Evolutionary conservation across 805 yeast genomes (phyloP).

Genomic region (Suhomyces tanzawaensis): DNA sequence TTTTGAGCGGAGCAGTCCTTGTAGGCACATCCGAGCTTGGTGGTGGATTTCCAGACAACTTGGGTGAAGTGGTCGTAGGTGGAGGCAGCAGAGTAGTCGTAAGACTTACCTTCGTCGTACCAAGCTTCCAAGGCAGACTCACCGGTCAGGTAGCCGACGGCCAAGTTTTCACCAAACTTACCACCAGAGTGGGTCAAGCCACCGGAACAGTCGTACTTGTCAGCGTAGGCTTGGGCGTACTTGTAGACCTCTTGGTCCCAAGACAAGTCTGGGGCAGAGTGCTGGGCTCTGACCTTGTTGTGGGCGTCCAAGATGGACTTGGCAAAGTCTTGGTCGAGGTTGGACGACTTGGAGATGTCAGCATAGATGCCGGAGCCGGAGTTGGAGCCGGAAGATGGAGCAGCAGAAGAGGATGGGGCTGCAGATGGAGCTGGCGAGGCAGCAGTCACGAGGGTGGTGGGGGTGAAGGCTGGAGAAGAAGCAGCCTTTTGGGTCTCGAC

Average conservation of each 20-base stretch:
- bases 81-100: slow-evolving; percentile 27
- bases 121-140: slow-evolving; percentile 36
- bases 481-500: slow-evolving; percentile 4
- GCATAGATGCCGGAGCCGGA: slow-evolving; percentile 19
- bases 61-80: slow-evolving; percentile 70
- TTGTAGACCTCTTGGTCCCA: slow-evolving; percentile 57
- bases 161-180: slow-evolving; percentile 38
- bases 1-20: slow-evolving; percentile 50
- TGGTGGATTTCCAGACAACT: slow-evolving; percentile 66
- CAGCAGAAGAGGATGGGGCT: slow-evolving; percentile 16
- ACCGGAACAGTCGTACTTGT: slow-evolving; percentile 21
- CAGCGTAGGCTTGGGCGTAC: slow-evolving; percentile 50
- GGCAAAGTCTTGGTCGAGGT: slow-evolving; percentile 33
- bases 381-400: slow-evolving; percentile 14
- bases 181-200: slow-evolving; percentile 38
- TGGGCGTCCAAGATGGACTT: slow-evolving; percentile 54
- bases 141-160: slow-evolving; percentile 23
- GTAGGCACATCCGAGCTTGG: slow-evolving; percentile 69
- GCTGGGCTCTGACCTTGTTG: slow-evolving; percentile 55
- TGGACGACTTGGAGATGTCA: slow-evolving; percentile 14
- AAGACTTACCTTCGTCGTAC: slow-evolving; percentile 37
- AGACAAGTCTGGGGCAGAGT: slow-evolving; percentile 46
- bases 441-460: slow-evolving; percentile 13
- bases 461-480: slow-evolving; percentile 11
- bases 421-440: slow-evolving; percentile 10